phyloP scores from a whole-genome alignment of 2,329 filamentous ascomycete genomes.

The Cladosporium velox region DNA sequence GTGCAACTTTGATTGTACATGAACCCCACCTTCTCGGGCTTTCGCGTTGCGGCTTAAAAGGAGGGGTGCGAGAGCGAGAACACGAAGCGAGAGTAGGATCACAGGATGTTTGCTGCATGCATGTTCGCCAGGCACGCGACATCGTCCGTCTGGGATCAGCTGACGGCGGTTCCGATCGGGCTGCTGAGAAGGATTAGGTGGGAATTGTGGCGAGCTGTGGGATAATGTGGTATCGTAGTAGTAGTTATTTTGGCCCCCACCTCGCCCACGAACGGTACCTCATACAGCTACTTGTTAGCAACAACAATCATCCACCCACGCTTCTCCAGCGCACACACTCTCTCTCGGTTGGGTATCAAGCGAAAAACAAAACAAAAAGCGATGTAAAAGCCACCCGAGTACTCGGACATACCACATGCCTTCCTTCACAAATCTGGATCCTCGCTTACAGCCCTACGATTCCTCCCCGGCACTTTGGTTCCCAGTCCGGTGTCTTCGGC shows the following conservation, averaged over 20 bases:
- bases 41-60: neutral
- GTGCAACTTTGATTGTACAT: too few species aligned
- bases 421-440: conserved; percentile 12
- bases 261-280: neutral
- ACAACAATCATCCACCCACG: neutral
- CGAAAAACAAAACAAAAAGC: neutral
- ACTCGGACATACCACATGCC: neutral
- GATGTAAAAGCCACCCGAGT: neutral
- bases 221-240: neutral
- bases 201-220: neutral
- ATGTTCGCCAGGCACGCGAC: neutral
- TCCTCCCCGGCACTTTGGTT: neutral
- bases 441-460: conserved; percentile 11
- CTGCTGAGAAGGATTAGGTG: neutral
- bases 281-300: neutral
- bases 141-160: neutral
- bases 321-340: neutral
- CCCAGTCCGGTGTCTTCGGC: conserved; percentile 39
- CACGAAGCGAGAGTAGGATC: too few species aligned
- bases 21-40: neutral
- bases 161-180: neutral
- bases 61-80: neutral
- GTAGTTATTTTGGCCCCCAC: neutral
- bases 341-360: conserved; percentile 1
- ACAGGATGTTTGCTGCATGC: neutral